Evolutionary conservation across 169 alveolate genomes (phyloP).

Genomic region (Cryptosporidium xiaoi): DNA sequence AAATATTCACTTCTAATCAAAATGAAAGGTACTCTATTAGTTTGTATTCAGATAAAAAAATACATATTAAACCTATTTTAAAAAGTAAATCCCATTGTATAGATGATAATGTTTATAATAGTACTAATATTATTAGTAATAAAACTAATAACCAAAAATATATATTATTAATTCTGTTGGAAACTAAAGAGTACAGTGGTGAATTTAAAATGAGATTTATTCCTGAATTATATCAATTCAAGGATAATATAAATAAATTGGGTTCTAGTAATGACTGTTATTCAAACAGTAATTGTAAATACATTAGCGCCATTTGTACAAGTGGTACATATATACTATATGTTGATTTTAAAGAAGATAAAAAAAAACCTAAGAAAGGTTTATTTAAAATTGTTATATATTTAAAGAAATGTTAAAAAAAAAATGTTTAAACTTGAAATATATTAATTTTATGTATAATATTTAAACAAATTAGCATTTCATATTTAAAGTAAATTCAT

Average conservation of each 20-base stretch:
- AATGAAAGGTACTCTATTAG: conserved; percentile 27
- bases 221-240: conserved; percentile 22
- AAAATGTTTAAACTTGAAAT: too few relatives aligned
- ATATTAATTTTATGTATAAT: too few relatives aligned
- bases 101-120: background rate
- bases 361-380: conserved; percentile 1
- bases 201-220: background rate
- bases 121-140: background rate
- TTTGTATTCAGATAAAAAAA: background rate
- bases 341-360: conserved; percentile 20
- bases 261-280: conserved; percentile 27
- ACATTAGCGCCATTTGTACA: conserved; percentile 5
- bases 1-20: conserved; percentile 12
- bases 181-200: conserved; percentile 24
- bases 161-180: conserved; percentile 27
- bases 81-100: background rate
- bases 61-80: conserved; percentile 1
- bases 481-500: too few relatives aligned
- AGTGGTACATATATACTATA: conserved; percentile 14
- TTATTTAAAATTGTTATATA: conserved; percentile 33
- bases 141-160: background rate
- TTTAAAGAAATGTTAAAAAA: background rate
- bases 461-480: background rate
- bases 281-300: conserved; percentile 44
- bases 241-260: conserved; percentile 19